phyloP scores from a whole-genome alignment of 148 eudicot species.

The Rhododendron ovatum region DNA sequence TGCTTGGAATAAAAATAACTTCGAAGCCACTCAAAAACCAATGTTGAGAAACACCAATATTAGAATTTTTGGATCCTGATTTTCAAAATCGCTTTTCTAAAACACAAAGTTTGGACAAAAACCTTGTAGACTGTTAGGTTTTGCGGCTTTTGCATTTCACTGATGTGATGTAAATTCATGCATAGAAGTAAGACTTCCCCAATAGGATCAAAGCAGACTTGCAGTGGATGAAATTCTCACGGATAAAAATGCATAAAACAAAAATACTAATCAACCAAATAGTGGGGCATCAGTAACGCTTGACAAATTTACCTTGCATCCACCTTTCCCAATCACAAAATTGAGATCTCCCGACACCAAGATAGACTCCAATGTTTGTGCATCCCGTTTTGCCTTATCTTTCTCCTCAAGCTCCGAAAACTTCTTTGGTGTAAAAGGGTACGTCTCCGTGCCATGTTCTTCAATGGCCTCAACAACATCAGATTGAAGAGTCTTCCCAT shows the following conservation, averaged over 20 bases:
- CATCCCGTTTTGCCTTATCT: slow-evolving; percentile 39
- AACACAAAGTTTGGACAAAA: neutral
- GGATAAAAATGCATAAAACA: neutral
- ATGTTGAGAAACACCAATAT: neutral
- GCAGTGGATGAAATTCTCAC: neutral
- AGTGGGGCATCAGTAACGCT: neutral
- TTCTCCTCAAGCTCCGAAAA: slow-evolving; percentile 57
- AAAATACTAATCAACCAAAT: neutral
- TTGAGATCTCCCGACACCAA: slow-evolving; percentile 51
- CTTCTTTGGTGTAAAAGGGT: slow-evolving; percentile 67
- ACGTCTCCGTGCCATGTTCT: slow-evolving; percentile 51
- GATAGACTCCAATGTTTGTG: slow-evolving; percentile 48
- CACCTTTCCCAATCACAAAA: slow-evolving; percentile 60
- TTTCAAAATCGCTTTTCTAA: neutral
- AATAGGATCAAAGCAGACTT: neutral
- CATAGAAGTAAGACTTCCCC: neutral
- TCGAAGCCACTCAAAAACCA: neutral
- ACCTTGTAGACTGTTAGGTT: neutral
- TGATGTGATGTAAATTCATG: neutral
- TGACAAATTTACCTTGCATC: slow-evolving; percentile 36
- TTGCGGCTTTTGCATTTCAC: neutral
- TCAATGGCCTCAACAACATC: slow-evolving; percentile 52
- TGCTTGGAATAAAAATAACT: neutral
- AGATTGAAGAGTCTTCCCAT: slow-evolving; percentile 64
- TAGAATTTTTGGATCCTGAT: neutral